Conservation (phyloP, 257 asterid species). For the Fraxinus americana region DNA sequence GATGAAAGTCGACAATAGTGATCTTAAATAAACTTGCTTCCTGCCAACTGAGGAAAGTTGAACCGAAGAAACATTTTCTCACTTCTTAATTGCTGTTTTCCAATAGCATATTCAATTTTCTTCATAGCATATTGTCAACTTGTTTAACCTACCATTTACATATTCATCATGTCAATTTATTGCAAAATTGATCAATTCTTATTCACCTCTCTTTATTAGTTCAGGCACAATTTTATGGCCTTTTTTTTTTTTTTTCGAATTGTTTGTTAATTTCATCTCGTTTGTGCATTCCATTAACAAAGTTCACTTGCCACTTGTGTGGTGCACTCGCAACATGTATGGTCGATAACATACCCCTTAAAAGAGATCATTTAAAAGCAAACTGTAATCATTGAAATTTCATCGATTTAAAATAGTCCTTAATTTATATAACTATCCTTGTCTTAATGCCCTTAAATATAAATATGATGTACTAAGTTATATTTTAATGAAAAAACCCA, state of each 20-base stretch:
- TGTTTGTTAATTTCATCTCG: not conserved
- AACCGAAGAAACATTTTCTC: conserved; percentile 20
- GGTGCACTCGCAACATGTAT: not conserved
- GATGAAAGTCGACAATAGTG: not conserved
- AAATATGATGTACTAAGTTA: not conserved
- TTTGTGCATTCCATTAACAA: not conserved
- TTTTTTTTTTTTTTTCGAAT: not conserved
- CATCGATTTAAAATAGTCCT: not conserved
- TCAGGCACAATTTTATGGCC: not conserved
- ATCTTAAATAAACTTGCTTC: conserved; percentile 27
- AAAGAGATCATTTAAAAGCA: no score
- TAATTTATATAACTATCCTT: not conserved
- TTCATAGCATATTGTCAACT: conserved; percentile 26
- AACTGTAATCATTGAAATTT: no score
- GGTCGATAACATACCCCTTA: no score
- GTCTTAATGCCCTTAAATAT: no score
- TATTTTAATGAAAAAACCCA: conserved; percentile 2
- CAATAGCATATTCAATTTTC: conserved; percentile 28
- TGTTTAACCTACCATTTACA: conserved; percentile 34
- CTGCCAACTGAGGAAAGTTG: conserved; percentile 41
- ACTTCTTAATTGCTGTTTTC: conserved; percentile 27
- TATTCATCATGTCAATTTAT: conserved; percentile 26
- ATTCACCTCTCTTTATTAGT: conserved; percentile 1
- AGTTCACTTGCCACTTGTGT: not conserved
- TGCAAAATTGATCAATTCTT: conserved; percentile 1